Evolutionary conservation across 176 grass and related monocot species (phyloP).

Genomic region (Dendrocalamus sinicus): DNA sequence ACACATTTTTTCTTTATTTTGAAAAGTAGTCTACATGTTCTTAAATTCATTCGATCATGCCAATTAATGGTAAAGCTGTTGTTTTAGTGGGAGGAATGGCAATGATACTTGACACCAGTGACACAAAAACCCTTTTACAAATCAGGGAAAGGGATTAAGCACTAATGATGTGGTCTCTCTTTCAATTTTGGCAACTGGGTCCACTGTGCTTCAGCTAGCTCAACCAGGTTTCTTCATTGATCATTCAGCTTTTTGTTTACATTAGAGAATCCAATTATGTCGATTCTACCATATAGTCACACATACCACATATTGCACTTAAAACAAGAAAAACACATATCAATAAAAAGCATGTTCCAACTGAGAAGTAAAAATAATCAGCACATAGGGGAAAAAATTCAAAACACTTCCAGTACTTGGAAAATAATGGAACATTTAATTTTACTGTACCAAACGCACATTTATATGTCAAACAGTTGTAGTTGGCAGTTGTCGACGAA

Average conservation of each 20-base stretch:
- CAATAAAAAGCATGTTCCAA: not conserved
- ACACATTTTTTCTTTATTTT: not conserved
- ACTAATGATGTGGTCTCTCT: not conserved
- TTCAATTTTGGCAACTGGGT: not conserved
- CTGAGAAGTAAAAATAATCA: not conserved
- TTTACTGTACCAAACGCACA: not conserved
- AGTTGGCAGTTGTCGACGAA: conserved; percentile 39
- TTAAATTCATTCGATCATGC: not conserved
- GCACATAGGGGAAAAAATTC: not conserved
- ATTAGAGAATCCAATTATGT: not conserved
- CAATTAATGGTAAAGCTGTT: not conserved
- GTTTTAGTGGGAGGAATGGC: not conserved
- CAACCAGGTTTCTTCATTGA: conserved; percentile 5
- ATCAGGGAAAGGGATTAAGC: not conserved
- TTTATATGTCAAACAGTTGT: conserved; percentile 5
- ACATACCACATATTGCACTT: not conserved
- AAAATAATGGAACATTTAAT: not conserved
- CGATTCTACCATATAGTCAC: not conserved
- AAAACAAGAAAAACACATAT: not conserved
- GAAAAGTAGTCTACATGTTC: not conserved
- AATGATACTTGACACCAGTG: not conserved
- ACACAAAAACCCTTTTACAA: not conserved
- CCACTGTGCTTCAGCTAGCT: conserved; percentile 20
- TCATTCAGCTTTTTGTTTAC: not conserved
- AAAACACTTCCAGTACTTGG: not conserved